Evolutionary conservation across 2,329 filamentous ascomycete genomes (phyloP), one percentile per base, ranked within the genome.

Genomic region (Sclerotinia sclerotiorum): DNA sequence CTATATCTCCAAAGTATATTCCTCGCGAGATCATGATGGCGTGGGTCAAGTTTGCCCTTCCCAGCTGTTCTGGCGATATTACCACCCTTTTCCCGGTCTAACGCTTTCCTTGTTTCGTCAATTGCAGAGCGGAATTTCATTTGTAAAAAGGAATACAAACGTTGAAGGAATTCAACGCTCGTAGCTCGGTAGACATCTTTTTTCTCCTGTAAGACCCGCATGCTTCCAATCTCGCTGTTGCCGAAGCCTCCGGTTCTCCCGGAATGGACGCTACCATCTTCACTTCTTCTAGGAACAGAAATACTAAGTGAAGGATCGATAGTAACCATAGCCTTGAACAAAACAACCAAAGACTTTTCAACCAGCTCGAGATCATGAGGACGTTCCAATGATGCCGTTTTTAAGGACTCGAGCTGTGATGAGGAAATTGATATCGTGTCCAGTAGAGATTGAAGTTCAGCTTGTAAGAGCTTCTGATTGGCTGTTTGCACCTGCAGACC

Each of bases 401-500:
- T 87, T 29, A 99, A 83, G 8, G 92, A 87, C 65, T 90, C 87
- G 21, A 99, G 84, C 71, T 94, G 89, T 52, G 87, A 82, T 0
- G 86, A 82, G 5, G 93, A 93, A 68, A 98, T 97, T 15, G 93
- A 94, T 67, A 97, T 94, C 0, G 93, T 97, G 73, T 94, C 89
- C 32, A 99, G 85, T n/a, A 98, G 83, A 46, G 90, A 91, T 77
- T 96, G 89, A 1, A 99, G 85, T 79, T 99, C 95, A 71, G 90
- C 92, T 78, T 94, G 76, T 58, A 99, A 85, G 39, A 97, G 85
- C 78, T 97, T 97, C 78, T 99, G 95, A 75, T 99, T 99, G 52
- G 95, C 93, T 27, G 94, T 94, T 79, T 98, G 95, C 8, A 99
- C 94, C 76, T 99, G 95, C 58, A 99, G 82, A 82, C 95, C 95